A percentile compares a stretch with the other conserved stretches of the same genome.
These are phyloP conservation scores for Colletotrichum tropicicola DNA, from an alignment of 2,329 filamentous ascomycete genomes.

Conservation along the genomic window DNA sequence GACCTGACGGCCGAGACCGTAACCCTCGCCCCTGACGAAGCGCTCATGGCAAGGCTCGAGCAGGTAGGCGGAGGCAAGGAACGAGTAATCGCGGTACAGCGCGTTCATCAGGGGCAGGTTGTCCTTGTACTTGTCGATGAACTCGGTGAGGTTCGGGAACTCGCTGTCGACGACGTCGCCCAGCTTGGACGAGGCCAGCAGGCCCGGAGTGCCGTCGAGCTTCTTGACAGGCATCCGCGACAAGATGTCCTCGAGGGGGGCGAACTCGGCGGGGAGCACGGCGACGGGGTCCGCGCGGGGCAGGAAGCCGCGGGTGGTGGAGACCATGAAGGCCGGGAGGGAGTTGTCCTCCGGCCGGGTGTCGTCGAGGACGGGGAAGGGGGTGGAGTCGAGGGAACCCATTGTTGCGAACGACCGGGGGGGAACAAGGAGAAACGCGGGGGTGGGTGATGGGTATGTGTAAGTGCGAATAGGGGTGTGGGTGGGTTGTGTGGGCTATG, in stretches of 20 bases:
- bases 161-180: slow-evolving; percentile 78
- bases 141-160: slow-evolving; percentile 79
- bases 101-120: slow-evolving; percentile 86
- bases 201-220: slow-evolving; percentile 75
- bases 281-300: slow-evolving; percentile 71
- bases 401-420: no score
- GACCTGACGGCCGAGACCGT: slow-evolving; percentile 79
- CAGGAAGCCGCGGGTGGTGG: slow-evolving; percentile 77
- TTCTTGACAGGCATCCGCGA: slow-evolving; percentile 83
- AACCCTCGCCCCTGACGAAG: slow-evolving; percentile 74
- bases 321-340: slow-evolving; percentile 82
- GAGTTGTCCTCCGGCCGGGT: slow-evolving; percentile 68
- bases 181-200: slow-evolving; percentile 78
- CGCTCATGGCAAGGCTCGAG: slow-evolving; percentile 90
- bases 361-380: slow-evolving; percentile 71
- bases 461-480: slow-evolving; percentile 7
- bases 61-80: slow-evolving; percentile 87
- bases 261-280: slow-evolving; percentile 77
- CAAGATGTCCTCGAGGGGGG: slow-evolving; percentile 75
- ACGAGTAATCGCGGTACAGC: slow-evolving; percentile 90
- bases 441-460: no score
- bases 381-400: slow-evolving; percentile 48
- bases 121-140: slow-evolving; percentile 76
- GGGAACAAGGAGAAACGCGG: no score
- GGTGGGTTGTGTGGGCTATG: slow-evolving; percentile 21